A percentile compares a stretch with the other conserved stretches of the same genome.
Evolutionary conservation across 352 stramenopile genomes (phyloP).

Genomic region (Phytopythium delawarense): DNA sequence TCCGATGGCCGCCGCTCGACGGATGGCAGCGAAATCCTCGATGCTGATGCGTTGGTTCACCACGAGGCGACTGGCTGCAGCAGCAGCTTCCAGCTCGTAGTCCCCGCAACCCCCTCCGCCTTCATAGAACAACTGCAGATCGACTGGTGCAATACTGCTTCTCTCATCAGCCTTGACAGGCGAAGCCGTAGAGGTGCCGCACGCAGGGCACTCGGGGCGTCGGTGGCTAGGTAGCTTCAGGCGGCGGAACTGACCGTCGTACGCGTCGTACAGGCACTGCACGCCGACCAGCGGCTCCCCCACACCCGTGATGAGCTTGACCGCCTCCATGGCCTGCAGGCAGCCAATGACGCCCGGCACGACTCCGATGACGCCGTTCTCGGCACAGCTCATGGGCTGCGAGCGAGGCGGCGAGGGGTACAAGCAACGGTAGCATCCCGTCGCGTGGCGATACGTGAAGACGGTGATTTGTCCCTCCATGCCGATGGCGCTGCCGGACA

Average conservation of each 20-base stretch:
- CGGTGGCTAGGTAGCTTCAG: constrained; percentile 46
- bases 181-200: constrained; percentile 8
- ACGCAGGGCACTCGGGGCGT: constrained; percentile 37
- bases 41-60: constrained; percentile 28
- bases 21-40: constrained; percentile 33
- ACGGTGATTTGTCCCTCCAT: constrained; percentile 96
- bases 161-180: background rate
- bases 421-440: constrained; percentile 95
- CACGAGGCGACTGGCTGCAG: background rate
- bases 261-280: constrained; percentile 81
- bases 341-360: constrained; percentile 93
- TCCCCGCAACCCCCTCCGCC: constrained; percentile 8
- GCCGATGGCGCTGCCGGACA: constrained; percentile 95
- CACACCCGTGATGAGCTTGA: constrained; percentile 88
- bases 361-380: constrained; percentile 96
- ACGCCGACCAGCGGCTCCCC: constrained; percentile 51
- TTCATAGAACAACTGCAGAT: constrained; percentile 15
- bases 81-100: constrained; percentile 14
- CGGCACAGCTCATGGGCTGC: constrained; percentile 83
- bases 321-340: constrained; percentile 90
- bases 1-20: constrained; percentile 6
- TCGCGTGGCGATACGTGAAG: constrained; percentile 71
- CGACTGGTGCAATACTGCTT: background rate
- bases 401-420: constrained; percentile 85
- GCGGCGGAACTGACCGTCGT: constrained; percentile 61